A percentile compares a stretch with the other conserved stretches of the same genome.
Evolutionary conservation across 352 stramenopile genomes (phyloP).

Genomic region (Phytopythium oedochilum): DNA sequence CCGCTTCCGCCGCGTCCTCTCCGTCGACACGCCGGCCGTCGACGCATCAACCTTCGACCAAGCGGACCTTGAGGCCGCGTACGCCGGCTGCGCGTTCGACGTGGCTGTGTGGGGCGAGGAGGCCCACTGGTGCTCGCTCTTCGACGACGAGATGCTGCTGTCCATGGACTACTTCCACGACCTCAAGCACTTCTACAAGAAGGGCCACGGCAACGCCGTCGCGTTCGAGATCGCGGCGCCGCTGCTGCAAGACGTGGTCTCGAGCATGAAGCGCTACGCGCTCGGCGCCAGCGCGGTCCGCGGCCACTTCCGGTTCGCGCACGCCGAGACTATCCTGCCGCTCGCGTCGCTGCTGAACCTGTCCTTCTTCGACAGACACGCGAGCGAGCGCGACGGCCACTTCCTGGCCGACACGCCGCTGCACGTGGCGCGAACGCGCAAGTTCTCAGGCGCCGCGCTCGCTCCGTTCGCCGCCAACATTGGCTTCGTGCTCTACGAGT

Average conservation of each 20-base stretch:
- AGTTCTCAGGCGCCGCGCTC: conserved; percentile 54
- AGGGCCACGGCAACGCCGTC: conserved; percentile 68
- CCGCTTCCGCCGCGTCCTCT: conserved; percentile 24
- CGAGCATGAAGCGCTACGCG: conserved; percentile 41
- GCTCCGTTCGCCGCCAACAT: conserved; percentile 80
- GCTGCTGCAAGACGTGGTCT: conserved; percentile 61
- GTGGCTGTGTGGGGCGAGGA: conserved; percentile 40
- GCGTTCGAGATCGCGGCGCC: conserved; percentile 72
- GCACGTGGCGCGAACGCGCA: conserved; percentile 32
- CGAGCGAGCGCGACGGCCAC: conserved; percentile 47
- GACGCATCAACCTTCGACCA: conserved; percentile 20
- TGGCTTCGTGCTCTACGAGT: conserved; percentile 78
- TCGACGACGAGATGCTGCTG: conserved; percentile 58
- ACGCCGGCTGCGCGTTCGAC: conserved; percentile 79
- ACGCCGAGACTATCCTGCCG: conserved; percentile 80
- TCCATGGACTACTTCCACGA: conserved; percentile 86
- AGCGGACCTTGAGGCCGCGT: conserved; percentile 72
- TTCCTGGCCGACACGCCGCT: conserved; percentile 59
- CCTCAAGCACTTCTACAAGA: conserved; percentile 85
- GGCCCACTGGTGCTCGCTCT: conserved; percentile 65
- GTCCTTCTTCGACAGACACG: conserved; percentile 60
- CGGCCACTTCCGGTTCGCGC: conserved; percentile 80
- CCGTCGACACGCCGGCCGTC: conserved; percentile 7
- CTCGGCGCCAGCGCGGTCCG: conserved; percentile 29
- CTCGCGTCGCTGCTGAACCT: conserved; percentile 69